These are phyloP conservation scores for Colletotrichum scovillei DNA, from an alignment of 2,329 filamentous ascomycete genomes.

Conservation along the genomic window DNA sequence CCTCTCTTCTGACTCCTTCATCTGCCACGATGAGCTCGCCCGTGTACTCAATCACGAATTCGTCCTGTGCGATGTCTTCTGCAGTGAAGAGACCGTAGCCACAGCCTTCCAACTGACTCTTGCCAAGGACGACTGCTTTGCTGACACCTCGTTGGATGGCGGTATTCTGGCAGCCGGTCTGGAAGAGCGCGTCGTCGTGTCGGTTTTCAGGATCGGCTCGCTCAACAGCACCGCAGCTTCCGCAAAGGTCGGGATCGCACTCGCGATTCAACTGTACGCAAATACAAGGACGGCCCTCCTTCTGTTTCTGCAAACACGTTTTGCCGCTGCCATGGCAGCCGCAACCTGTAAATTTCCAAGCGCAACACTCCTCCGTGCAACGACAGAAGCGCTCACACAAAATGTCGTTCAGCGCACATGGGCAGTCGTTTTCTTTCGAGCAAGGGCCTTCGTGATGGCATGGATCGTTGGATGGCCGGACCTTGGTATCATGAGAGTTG, in stretches of 20 bases:
- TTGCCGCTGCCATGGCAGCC: slow-evolving; percentile 71
- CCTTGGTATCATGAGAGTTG: slow-evolving; percentile 64
- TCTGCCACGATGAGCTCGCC: slow-evolving; percentile 80
- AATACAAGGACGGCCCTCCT: slow-evolving; percentile 70
- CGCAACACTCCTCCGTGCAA: slow-evolving; percentile 69
- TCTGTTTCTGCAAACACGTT: slow-evolving; percentile 66
- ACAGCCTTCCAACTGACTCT: slow-evolving; percentile 74
- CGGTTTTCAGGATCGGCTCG: slow-evolving; percentile 77
- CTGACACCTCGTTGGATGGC: slow-evolving; percentile 74
- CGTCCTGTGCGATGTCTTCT: slow-evolving; percentile 72
- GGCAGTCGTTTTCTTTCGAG: slow-evolving; percentile 65
- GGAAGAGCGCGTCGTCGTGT: slow-evolving; percentile 66
- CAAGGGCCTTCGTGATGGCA: slow-evolving; percentile 79
- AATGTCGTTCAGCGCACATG: slow-evolving; percentile 70
- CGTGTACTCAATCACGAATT: slow-evolving; percentile 85
- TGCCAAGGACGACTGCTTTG: slow-evolving; percentile 75
- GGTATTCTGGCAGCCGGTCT: slow-evolving; percentile 77
- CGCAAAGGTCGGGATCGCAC: slow-evolving; percentile 83
- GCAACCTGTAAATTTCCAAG: slow-evolving; percentile 74
- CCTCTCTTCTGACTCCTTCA: slow-evolving; percentile 76
- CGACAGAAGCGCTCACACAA: slow-evolving; percentile 80
- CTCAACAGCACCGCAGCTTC: slow-evolving; percentile 75
- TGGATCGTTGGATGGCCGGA: slow-evolving; percentile 69
- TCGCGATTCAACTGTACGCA: slow-evolving; percentile 80
- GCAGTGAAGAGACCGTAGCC: slow-evolving; percentile 82